Evolutionary conservation across 257 asterid genomes (phyloP).

Genomic region (Scutellaria minor): DNA sequence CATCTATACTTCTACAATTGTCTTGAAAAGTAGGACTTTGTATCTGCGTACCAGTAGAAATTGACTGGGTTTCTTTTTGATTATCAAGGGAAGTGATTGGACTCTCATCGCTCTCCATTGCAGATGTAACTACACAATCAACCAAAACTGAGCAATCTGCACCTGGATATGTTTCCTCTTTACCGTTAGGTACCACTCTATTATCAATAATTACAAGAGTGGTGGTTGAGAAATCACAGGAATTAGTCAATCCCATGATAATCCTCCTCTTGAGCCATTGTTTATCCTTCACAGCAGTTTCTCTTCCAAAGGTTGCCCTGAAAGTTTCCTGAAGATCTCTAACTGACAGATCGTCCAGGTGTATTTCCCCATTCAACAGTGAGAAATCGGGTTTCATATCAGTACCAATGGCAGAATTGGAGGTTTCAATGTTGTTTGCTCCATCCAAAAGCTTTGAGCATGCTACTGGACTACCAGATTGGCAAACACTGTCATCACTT

Average conservation of each 20-base stretch:
- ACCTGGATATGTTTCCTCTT: slow-evolving; percentile 46
- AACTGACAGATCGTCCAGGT: slow-evolving; percentile 74
- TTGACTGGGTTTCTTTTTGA: slow-evolving; percentile 39
- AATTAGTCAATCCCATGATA: slow-evolving; percentile 88
- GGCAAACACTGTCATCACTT: slow-evolving; percentile 40
- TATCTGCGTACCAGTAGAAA: slow-evolving; percentile 40
- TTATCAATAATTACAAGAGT: slow-evolving; percentile 62
- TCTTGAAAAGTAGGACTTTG: slow-evolving; percentile 41
- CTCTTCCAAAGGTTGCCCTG: slow-evolving; percentile 93
- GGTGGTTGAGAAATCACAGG: slow-evolving; percentile 81
- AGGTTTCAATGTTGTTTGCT: slow-evolving; percentile 44
- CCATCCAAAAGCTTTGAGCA: slow-evolving; percentile 46
- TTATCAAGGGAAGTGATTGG: slow-evolving; percentile 40
- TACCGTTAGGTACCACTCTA: slow-evolving; percentile 57
- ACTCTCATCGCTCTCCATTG: slow-evolving; percentile 41
- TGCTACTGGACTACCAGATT: slow-evolving; percentile 44
- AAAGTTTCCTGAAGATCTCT: slow-evolving; percentile 93
- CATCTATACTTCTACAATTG: slow-evolving; percentile 54
- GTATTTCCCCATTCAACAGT: slow-evolving; percentile 79
- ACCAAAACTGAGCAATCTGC: slow-evolving; percentile 42
- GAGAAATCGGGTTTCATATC: slow-evolving; percentile 78
- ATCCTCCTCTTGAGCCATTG: slow-evolving; percentile 95
- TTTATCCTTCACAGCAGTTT: slow-evolving; percentile 92
- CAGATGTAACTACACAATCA: slow-evolving; percentile 52
- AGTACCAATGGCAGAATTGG: slow-evolving; percentile 46